Conservation (phyloP, 2,329 filamentous ascomycete genomes). For the Neofusicoccum umdonicola region DNA sequence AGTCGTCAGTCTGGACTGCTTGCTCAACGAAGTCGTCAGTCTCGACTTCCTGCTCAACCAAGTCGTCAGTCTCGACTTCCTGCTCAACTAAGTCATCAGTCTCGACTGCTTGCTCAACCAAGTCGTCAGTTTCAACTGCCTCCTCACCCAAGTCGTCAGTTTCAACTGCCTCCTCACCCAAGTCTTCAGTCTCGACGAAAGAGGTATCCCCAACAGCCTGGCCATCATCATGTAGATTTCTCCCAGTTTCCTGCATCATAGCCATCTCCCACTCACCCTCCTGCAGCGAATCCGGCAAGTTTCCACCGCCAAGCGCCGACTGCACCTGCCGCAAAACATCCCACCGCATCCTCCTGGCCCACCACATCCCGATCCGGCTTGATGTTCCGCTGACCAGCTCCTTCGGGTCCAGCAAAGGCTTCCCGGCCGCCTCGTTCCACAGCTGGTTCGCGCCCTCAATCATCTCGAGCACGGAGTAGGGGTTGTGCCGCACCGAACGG, state of each 20-base stretch:
- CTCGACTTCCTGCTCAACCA: no score
- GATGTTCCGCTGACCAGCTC: neutral
- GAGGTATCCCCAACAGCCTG: no score
- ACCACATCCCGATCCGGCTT: neutral
- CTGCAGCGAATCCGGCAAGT: neutral
- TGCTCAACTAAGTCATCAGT: no score
- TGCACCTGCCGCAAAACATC: neutral
- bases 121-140: no score
- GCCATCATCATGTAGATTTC: neutral
- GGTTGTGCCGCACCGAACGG: neutral
- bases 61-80: no score
- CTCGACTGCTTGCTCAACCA: no score
- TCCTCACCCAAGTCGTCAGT: no score
- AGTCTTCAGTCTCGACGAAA: no score
- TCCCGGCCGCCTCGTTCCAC: neutral
- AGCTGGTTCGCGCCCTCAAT: neutral
- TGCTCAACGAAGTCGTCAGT: no score
- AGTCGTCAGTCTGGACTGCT: no score
- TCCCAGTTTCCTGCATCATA: neutral
- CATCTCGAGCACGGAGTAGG: constrained; percentile 1
- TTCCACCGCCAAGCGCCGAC: neutral
- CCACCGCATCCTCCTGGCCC: neutral
- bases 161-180: neutral
- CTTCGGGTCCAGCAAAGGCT: neutral
- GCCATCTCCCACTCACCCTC: neutral